Base-by-base conservation (phyloP, 352 stramenopile species). In the Globisporangium perplexum region DNA sequence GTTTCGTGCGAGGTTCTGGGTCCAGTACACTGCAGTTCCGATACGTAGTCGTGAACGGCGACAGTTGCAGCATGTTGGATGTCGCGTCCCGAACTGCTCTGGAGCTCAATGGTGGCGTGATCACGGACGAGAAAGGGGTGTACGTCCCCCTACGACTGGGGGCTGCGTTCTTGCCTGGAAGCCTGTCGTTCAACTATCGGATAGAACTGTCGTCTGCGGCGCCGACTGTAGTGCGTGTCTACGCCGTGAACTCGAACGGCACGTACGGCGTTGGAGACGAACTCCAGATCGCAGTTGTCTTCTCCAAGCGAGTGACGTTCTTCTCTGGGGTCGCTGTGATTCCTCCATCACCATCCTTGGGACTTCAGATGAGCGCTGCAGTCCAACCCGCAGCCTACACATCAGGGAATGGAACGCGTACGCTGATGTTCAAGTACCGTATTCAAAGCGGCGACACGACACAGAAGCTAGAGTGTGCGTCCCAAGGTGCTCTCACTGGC, bases 401-500 rank as follows among this genome's bases (percentile, higher is more conserved):
- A 1, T 82, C 77, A 11, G 82, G 82, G 0, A 58, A 83, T 23
- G 52, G 54, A 33, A 83, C 54, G 0, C 47, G 23, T 4, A 62
- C 53, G 0, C 46, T 88, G 7, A 28, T 77, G 31, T 93, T 90
- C 54, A 64, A 72, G 38, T 88, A 88, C 50, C 62, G 48, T 0
- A 61, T 78, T 48, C 65, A 56, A 20, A 26, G 52, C 14, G 77
- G 76, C 7, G 74, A 88, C 51, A 42, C 53, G 0, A 33, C 67
- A 0, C 23, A 26, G 1, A 20, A 28, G 22, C 51, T 93, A 0
- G 76, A 86, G 12, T 88, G 82, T 41, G 47, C 61, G 0, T 60
- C 36, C 26, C 46, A 60, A 4, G 69, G 59, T 24, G 62, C 81
- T 2, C 55, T 88, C 7, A 60, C 66, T 0, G 76, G 74, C 0